Conservation (phyloP, 805 yeast genomes). For the Wickerhamiella australiensis region DNA sequence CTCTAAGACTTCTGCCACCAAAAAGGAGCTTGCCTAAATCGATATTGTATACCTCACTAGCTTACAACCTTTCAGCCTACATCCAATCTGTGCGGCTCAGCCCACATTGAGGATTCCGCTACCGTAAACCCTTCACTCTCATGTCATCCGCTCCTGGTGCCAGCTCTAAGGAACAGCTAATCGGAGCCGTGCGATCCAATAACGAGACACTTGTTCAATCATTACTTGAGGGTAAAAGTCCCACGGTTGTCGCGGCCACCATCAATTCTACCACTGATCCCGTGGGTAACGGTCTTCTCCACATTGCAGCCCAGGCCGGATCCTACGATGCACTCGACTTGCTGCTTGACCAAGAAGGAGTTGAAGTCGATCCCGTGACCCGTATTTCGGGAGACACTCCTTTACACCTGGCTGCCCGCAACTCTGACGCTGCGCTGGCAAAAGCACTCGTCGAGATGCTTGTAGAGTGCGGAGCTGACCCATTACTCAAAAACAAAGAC, state of each 20-base stretch:
- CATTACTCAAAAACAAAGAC: slow-evolving; percentile 39
- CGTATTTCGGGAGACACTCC: slow-evolving; percentile 74
- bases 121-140: background rate
- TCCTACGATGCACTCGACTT: slow-evolving; percentile 72
- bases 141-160: slow-evolving; percentile 43
- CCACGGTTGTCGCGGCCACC: slow-evolving; percentile 33
- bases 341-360: slow-evolving; percentile 75
- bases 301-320: slow-evolving; percentile 70
- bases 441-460: slow-evolving; percentile 47
- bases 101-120: no score
- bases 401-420: slow-evolving; percentile 66
- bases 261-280: slow-evolving; percentile 66
- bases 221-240: slow-evolving; percentile 34
- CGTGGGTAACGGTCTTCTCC: slow-evolving; percentile 69
- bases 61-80: no score
- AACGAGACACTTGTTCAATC: slow-evolving; percentile 60
- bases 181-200: slow-evolving; percentile 82
- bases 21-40: no score
- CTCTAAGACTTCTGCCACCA: no score
- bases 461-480: slow-evolving; percentile 85
- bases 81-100: background rate
- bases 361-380: slow-evolving; percentile 75
- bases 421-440: slow-evolving; percentile 78
- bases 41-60: no score
- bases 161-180: slow-evolving; percentile 57